These are phyloP conservation scores for Neoboletus subvelutipes DNA, from an alignment of 768 basidiomycete species.

Conservation along the genomic window DNA sequence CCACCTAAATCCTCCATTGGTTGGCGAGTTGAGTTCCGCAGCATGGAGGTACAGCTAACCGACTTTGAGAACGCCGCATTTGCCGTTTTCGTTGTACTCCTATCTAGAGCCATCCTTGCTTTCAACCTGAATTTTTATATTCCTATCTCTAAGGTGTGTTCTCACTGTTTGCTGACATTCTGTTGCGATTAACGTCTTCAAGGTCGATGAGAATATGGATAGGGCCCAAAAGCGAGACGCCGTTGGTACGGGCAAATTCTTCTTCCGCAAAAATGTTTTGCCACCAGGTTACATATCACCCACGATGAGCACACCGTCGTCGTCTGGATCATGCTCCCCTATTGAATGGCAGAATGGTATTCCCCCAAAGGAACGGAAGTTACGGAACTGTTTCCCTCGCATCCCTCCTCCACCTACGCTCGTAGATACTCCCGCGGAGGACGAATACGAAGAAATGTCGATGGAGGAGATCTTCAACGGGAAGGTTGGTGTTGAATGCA, in stretches of 20 bases:
- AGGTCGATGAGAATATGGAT: slow-evolving; percentile 98
- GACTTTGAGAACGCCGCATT: slow-evolving; percentile 99
- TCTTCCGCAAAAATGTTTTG: slow-evolving; percentile 86
- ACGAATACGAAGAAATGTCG: slow-evolving; percentile 92
- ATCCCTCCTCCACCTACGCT: slow-evolving; percentile 47
- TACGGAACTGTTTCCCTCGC: slow-evolving; percentile 72
- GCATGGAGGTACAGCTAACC: slow-evolving; percentile 98
- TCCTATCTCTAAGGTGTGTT: slow-evolving; percentile 87
- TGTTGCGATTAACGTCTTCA: slow-evolving; percentile 2
- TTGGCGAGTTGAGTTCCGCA: slow-evolving; percentile 97
- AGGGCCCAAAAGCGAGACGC: slow-evolving; percentile 87
- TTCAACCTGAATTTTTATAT: slow-evolving; percentile 94
- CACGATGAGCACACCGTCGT: slow-evolving; percentile 42
- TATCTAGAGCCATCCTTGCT: slow-evolving; percentile 89
- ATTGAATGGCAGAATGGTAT: slow-evolving; percentile 35
- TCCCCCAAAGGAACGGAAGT: slow-evolving; percentile 56
- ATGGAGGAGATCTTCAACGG: slow-evolving; percentile 93
- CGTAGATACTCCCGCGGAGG: slow-evolving; percentile 56
- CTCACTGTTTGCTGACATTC: neutral
- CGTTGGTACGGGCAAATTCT: slow-evolving; percentile 70
- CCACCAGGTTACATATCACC: slow-evolving; percentile 44
- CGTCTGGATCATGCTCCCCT: slow-evolving; percentile 42
- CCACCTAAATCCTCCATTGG: slow-evolving; percentile 91
- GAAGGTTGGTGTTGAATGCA: slow-evolving; percentile 49
- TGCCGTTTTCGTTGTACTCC: slow-evolving; percentile 88